These are phyloP conservation scores for Xylaria sp. DNA, from an alignment of 2,329 filamentous ascomycete species.

Conservation along the genomic window DNA sequence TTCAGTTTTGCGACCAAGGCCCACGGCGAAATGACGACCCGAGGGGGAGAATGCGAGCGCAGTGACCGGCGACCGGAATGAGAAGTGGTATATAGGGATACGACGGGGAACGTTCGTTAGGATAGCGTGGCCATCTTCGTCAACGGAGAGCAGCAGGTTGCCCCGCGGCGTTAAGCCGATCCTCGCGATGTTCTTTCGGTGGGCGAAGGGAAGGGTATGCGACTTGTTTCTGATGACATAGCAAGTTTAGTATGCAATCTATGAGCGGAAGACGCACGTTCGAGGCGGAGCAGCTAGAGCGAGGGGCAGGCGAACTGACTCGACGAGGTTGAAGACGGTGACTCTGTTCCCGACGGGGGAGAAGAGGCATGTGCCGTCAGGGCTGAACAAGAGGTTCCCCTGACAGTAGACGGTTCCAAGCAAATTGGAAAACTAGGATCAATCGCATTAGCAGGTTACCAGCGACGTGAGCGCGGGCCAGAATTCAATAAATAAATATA, in stretches of 20 bases:
- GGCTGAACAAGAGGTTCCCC: slow-evolving; percentile 94
- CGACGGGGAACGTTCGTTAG: slow-evolving; percentile 84
- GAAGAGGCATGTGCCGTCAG: slow-evolving; percentile 90
- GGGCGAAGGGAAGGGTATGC: slow-evolving; percentile 79
- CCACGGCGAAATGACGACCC: slow-evolving; percentile 84
- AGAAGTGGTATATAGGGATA: slow-evolving; percentile 88
- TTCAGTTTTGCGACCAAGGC: slow-evolving; percentile 79
- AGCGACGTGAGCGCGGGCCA: not conserved
- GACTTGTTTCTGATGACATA: slow-evolving; percentile 66
- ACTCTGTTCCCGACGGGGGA: slow-evolving; percentile 96
- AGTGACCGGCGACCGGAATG: slow-evolving; percentile 79
- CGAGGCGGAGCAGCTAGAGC: not conserved
- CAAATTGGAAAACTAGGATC: slow-evolving; percentile 83
- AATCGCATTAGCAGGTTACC: slow-evolving; percentile 9
- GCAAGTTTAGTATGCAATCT: slow-evolving; percentile 1
- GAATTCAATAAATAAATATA: slow-evolving; percentile 35
- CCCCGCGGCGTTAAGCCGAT: slow-evolving; percentile 85
- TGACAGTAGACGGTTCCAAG: slow-evolving; percentile 97
- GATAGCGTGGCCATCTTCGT: slow-evolving; percentile 91
- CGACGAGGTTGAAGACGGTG: slow-evolving; percentile 90
- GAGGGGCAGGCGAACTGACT: slow-evolving; percentile 51
- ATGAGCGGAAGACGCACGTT: slow-evolving; percentile 15
- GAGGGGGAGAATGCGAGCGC: slow-evolving; percentile 87
- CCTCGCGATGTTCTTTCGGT: slow-evolving; percentile 86
- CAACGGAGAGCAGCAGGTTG: slow-evolving; percentile 86